Percentiles rank a stretch among this genome's conserved stretches.
phyloP scores from a whole-genome alignment of 495 filamentous ascomycete genomes.

The Monascus purpureus region DNA sequence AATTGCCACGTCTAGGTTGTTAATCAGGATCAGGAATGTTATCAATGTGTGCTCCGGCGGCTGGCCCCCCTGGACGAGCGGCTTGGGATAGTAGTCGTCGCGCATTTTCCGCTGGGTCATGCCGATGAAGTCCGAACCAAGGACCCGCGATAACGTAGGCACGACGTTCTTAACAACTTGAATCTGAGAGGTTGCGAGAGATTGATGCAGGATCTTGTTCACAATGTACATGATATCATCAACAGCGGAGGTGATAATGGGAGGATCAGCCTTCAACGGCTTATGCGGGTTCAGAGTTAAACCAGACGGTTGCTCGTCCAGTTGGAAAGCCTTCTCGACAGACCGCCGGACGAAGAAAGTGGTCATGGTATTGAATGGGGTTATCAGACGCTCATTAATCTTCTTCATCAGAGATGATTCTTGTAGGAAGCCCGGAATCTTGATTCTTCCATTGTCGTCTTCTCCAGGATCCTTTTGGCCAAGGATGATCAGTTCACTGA shows the following conservation, averaged over 20 bases:
- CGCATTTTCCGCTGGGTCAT: conserved; percentile 98
- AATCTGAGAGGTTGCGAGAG: conserved; percentile 71
- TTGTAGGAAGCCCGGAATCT: conserved; percentile 52
- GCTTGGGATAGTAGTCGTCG: conserved; percentile 78
- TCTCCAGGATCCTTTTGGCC: conserved; percentile 13
- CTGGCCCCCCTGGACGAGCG: conserved; percentile 55
- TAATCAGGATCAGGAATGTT: conserved; percentile 80
- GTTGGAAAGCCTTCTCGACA: conserved; percentile 92
- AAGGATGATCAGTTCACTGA: conserved; percentile 16
- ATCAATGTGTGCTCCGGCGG: conserved; percentile 77
- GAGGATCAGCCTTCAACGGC: conserved; percentile 55
- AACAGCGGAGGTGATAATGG: conserved; percentile 87
- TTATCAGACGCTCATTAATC: conserved; percentile 52
- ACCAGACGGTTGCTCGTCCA: conserved; percentile 84
- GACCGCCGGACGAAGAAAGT: conserved; percentile 93
- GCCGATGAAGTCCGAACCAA: conserved; percentile 84
- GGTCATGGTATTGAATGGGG: conserved; percentile 75
- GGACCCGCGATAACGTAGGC: conserved; percentile 67
- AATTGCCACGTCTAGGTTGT: conserved; percentile 80
- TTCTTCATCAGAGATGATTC: conserved; percentile 67
- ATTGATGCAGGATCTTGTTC: conserved; percentile 74
- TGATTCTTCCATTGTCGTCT: conserved; percentile 14
- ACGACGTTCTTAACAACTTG: conserved; percentile 62
- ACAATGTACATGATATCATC: conserved; percentile 99
- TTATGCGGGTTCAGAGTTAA: conserved; percentile 59